Conservation (phyloP, 495 filamentous ascomycete genomes). For the Lophiostoma macrostomum region DNA sequence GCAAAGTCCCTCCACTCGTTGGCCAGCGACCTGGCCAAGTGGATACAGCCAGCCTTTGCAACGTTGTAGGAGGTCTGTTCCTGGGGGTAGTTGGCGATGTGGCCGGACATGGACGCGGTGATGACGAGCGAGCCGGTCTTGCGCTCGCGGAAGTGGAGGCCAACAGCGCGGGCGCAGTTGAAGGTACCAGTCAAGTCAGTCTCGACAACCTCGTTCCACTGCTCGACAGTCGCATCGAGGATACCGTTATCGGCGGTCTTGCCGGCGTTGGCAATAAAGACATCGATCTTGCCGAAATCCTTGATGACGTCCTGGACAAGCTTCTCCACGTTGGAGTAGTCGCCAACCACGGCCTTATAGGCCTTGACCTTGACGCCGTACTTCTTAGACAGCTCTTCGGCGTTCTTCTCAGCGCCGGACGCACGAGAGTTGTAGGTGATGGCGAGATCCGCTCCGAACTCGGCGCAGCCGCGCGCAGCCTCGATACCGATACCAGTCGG, state of each 20-base stretch:
- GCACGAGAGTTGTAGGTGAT: conserved; percentile 64
- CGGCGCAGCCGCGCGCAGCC: conserved; percentile 67
- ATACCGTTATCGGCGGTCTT: conserved; percentile 61
- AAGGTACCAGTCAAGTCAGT: conserved; percentile 81
- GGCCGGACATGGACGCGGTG: conserved; percentile 78
- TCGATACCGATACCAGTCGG: conserved; percentile 70
- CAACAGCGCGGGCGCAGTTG: conserved; percentile 77
- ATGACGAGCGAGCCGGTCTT: conserved; percentile 73
- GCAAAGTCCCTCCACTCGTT: conserved; percentile 88
- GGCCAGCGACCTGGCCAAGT: conserved; percentile 74
- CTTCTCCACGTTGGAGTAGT: conserved; percentile 51
- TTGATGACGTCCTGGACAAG: conserved; percentile 54
- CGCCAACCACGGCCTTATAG: conserved; percentile 58
- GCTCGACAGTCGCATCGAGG: conserved; percentile 60
- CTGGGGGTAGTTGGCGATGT: conserved; percentile 87
- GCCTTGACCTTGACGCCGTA: conserved; percentile 67
- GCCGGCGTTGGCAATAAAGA: conserved; percentile 68
- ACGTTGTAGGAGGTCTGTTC: conserved; percentile 84
- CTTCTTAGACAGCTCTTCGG: conserved; percentile 53
- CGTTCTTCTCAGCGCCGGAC: conserved; percentile 62
- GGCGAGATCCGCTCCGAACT: conserved; percentile 68
- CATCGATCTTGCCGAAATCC: conserved; percentile 64
- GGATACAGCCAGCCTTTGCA: conserved; percentile 79
- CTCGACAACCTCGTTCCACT: conserved; percentile 67
- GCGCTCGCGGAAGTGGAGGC: conserved; percentile 63